Conservation (phyloP, 768 basidiomycete genomes). For the Xerocomellus intermedius region DNA sequence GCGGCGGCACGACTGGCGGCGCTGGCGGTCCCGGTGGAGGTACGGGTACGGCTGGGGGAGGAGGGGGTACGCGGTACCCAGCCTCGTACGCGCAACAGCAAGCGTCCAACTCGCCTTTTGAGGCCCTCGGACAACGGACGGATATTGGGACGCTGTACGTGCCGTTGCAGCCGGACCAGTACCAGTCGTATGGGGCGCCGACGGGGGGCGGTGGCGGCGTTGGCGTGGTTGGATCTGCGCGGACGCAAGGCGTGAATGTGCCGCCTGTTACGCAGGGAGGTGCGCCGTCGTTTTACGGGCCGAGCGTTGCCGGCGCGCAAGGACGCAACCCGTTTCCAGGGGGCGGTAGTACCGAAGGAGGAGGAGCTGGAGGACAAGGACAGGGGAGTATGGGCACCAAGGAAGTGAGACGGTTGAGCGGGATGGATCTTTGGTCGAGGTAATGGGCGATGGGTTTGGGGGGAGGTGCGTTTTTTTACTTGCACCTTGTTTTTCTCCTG, state of each 20-base stretch:
- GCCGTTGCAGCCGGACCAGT: constrained; percentile 84
- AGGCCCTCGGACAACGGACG: constrained; percentile 58
- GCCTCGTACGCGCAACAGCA: constrained; percentile 51
- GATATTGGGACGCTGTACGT: constrained; percentile 72
- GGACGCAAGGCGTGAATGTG: constrained; percentile 45
- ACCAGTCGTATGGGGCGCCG: constrained; percentile 47
- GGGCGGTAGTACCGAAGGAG: constrained; percentile 35
- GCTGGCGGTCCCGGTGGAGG: not conserved
- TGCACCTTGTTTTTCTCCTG: not conserved
- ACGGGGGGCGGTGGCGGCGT: constrained; percentile 35
- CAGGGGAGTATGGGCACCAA: constrained; percentile 42
- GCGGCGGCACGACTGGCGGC: not conserved
- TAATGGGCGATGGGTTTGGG: constrained; percentile 33
- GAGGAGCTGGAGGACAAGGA: constrained; percentile 29
- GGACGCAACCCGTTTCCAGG: constrained; percentile 41
- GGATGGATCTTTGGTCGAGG: constrained; percentile 76
- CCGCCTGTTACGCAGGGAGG: constrained; percentile 5
- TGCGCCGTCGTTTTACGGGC: constrained; percentile 64
- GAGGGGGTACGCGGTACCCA: constrained; percentile 49
- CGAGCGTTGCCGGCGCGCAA: constrained; percentile 50
- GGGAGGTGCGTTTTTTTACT: not conserved
- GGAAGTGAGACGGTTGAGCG: constrained; percentile 58
- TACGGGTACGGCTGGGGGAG: not conserved
- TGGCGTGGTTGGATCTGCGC: constrained; percentile 17
- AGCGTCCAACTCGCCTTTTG: constrained; percentile 46